These are phyloP conservation scores for Allium cepa DNA, from an alignment of 106 monocot species.

Conservation along the genomic window DNA sequence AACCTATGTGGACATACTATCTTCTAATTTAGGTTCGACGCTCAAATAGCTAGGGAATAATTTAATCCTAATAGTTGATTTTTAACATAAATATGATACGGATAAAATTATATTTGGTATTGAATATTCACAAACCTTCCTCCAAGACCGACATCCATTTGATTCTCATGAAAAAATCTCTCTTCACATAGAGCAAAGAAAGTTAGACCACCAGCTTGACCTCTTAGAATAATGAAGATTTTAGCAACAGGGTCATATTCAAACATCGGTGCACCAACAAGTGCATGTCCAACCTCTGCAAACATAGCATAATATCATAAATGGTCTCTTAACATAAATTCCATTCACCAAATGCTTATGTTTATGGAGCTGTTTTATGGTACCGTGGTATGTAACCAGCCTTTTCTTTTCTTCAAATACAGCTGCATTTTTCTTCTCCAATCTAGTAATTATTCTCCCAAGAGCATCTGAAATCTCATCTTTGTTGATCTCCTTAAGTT, in stretches of 20 bases:
- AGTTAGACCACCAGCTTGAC: conserved; percentile 95
- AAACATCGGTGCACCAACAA: conserved; percentile 95
- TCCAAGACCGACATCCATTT: conserved; percentile 18
- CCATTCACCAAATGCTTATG: background rate
- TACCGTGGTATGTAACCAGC: conserved; percentile 97
- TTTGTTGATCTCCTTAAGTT: conserved; percentile 97
- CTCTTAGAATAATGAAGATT: conserved; percentile 94
- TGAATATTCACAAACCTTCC: background rate
- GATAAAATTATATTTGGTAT: background rate
- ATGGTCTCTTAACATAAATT: background rate
- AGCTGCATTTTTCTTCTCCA: conserved; percentile 98
- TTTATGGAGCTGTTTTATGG: background rate
- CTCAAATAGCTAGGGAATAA: background rate
- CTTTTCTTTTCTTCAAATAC: conserved; percentile 95
- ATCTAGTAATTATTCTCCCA: conserved; percentile 96
- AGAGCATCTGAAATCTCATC: conserved; percentile 98
- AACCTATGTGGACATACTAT: conserved; percentile 2
- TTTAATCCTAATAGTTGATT: background rate
- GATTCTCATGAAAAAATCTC: conserved; percentile 92
- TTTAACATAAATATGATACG: background rate
- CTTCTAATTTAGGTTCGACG: background rate
- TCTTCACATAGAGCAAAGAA: conserved; percentile 98
- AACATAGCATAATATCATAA: background rate
- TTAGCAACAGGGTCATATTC: conserved; percentile 99
- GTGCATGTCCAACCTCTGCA: conserved; percentile 96